Evolutionary conservation across 2,329 filamentous ascomycete species (phyloP), one percentile per base, ranked within the genome.

Genomic region (Dissoconium aciculare): DNA sequence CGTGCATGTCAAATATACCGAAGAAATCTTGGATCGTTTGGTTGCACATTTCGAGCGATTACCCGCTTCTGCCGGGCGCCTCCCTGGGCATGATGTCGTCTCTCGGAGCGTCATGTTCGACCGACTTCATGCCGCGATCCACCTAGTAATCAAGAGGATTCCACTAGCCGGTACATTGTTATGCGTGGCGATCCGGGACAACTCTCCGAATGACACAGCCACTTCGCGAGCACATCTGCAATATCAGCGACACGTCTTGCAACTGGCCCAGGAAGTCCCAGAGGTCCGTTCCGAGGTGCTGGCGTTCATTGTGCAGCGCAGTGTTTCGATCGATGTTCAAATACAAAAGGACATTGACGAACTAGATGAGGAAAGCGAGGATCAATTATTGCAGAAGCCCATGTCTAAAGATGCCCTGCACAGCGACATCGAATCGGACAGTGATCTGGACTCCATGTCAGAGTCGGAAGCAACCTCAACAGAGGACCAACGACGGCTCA

Each of bases 331-430:
- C 35, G 89, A 98, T 51, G 83, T 92, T 1, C 81, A 94, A 51
- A 89, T 95, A 55, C 87, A 94, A 56, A 71, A 85, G 29, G 85
- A 95, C 47, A 63, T 95, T 47, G 84, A 95, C 39, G 85, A 95
- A 45, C 62, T 93, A 38, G 87, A 94, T 39, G 87, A 95, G 40
- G 81, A 91, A 33, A 66, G 83, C 6, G 79, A 83, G 32, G 74
- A 84, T 14, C 72, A 74, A 31, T 70, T 87, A 11, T 66, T 80
- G 66, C 50, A 69, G 64, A 29, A 49, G 14, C 54, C 54, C n/a
- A 57, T 64, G 37, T 63, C 71, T 21, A 66, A 72, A n/a, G 60
- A 64, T 3, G 57, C 56, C 4, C 57, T 55, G 12, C 53, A 57
- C 15, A 63, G 66, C 11, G 52, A 68, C 24, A 60, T 61, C 11